Base-by-base conservation (phyloP, 2,329 filamentous ascomycete genomes). In the Apiospora sp. region DNA sequence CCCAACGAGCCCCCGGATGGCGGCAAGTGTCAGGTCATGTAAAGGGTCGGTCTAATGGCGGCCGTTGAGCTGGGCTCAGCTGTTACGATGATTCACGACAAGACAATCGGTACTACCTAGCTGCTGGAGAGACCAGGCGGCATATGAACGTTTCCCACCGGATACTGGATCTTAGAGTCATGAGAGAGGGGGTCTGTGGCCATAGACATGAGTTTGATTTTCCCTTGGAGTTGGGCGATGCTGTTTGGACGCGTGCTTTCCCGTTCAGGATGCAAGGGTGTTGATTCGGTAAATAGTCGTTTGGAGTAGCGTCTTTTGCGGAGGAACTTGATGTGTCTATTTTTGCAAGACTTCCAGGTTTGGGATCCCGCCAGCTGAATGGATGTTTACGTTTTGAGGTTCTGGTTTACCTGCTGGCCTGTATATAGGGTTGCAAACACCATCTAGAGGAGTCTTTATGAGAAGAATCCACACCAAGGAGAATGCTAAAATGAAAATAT, bases 1-100 rank as follows among this genome's bases (percentile, higher is more conserved):
- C 95, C 96, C 1, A 92, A 92, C 79, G 94, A 98, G 84, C 92
- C 94, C 10, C 87, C 94, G 37, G 92, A 91, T 72, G 92, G 92
- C 72, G 91, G 91, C 78, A 98, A 97, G 84, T 98, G 96, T 83
- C 78, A 82, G 72, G 82, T 98, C 78, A 98, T 99, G 96, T 99
- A 87, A 88, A 75, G 37, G 5, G 37, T 41, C 37, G 46, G 44
- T 64, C 34, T 4, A 13, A 34, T 41, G 41, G 58, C 34, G 34
- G 58, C 58, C 37, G 27, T 30, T 30, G 44, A 14, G 48, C 48
- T 49, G 70, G 48, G 58, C 19, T 64, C 49, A 54, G 70, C 49
- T 16, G 48, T 41, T n/a, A 30, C 27, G 64, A 51, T 46, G 58
- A 37, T 46, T 64, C 24, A 67, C 34, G 69, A 48, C 67, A 49